Percentiles rank a stretch among this genome's conserved stretches.
Evolutionary conservation across 345 rosid genomes (phyloP).

Genomic region (Euphorbia pulcherrima): DNA sequence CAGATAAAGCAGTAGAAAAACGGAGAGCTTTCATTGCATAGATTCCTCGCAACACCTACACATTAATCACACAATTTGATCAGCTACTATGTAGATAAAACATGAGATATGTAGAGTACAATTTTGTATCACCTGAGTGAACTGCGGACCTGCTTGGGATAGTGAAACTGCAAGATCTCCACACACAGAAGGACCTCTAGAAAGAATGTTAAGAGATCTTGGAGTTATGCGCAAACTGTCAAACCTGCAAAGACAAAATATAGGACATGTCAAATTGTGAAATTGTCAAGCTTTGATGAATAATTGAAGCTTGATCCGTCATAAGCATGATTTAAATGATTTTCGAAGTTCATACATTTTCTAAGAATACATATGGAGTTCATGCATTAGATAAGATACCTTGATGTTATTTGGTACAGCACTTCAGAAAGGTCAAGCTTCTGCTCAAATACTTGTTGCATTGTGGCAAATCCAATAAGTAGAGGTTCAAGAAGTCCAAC

Average conservation of each 20-base stretch:
- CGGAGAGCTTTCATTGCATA: constrained; percentile 92
- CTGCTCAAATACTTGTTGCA: constrained; percentile 94
- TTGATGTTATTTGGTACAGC: constrained; percentile 89
- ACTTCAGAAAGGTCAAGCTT: constrained; percentile 85
- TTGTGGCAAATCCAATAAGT: constrained; percentile 95
- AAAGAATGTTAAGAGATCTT: constrained; percentile 84
- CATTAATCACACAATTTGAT: constrained; percentile 23
- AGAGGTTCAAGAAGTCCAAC: constrained; percentile 98
- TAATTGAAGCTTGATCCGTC: constrained; percentile 8
- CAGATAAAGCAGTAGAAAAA: constrained; percentile 84
- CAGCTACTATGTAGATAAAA: constrained; percentile 19
- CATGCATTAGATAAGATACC: constrained; percentile 37
- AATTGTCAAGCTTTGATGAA: constrained; percentile 6
- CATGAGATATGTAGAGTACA: constrained; percentile 7
- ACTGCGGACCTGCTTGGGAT: constrained; percentile 95
- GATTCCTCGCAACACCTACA: constrained; percentile 75
- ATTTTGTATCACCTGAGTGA: constrained; percentile 66
- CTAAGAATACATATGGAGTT: constrained; percentile 2
- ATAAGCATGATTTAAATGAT: constrained; percentile 13
- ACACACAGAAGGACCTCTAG: constrained; percentile 85
- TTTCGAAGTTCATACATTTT: neutral
- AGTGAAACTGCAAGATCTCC: constrained; percentile 97
- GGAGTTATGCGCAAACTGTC: constrained; percentile 96
- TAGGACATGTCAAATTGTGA: constrained; percentile 23
- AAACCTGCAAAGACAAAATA: constrained; percentile 51